Evolutionary conservation across 257 asterid genomes (phyloP), one percentile per base, ranked within the genome.

Genomic region (Mitragyna speciosa): DNA sequence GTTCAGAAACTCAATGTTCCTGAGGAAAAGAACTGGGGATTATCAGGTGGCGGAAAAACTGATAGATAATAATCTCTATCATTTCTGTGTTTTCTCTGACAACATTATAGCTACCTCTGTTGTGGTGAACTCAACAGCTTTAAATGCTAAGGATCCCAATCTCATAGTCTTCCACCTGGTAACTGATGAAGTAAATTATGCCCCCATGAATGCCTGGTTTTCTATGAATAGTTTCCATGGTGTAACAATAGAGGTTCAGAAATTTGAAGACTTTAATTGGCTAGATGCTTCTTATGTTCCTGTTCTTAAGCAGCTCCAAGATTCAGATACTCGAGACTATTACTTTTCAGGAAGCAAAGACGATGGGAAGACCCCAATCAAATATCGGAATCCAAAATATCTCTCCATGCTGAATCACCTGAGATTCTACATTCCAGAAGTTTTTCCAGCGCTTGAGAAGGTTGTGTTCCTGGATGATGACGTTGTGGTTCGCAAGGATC

Each of bases 121-220:
- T 63, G 89, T 88, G 1, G 88, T 88, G 70, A 88, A 88, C 74
- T 88, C 91, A 5, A 76, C 91, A 39, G 87, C 87, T 64, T 48
- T 79, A 47, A 83, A 83, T 82, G 80, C 88, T 43, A 77, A 83
- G 72, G 75, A 83, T 71, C 88, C 91, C 70, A 79, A 83, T 71
- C 76, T 31, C 82, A 77, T 88, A 26, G 83, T 85, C 77, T 88
- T 88, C 76, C 91, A 88, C 79, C 78, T 88, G 0, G 85, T 88
- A 31, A 85, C 91, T 26, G 89, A 88, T 20, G 91, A 84, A 73
- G 91, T 88, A 74, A 88, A 85, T 72, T 88, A 85, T 61, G 86
- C 88, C 51, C 85, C 91, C 48, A 88, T 88, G 91, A 86, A 82
- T 83, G 87, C 89, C 59, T 88, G 91, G 91, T 88, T 88, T 67